Base-by-base conservation (phyloP, 805 yeast genomes). In the Saturnispora sekii region DNA sequence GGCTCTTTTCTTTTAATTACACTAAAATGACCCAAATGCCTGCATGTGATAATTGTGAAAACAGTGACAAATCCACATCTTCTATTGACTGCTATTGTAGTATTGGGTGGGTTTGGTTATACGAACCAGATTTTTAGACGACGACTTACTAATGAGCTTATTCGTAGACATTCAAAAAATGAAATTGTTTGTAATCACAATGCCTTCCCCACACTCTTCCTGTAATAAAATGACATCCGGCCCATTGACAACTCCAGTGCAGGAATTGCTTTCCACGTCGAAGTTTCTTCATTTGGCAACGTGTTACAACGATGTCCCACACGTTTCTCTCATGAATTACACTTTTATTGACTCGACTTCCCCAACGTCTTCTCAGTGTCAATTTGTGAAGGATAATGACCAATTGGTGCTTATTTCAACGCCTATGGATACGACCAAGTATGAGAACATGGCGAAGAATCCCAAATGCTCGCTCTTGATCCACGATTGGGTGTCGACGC, bases 301-400 rank as follows among this genome's bases (percentile, higher is more conserved):
- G 2, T 76, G 87, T 48, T 67, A 61, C 9, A 49, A 61, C 8
- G 73, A 84, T 37, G 62, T 77, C 38, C 97, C 97, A 5, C 93
- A 89, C 49, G 95, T 88, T 3, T 76, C 93, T 15, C 70, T 90
- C 51, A 90, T 90, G 97, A 90, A 86, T 64, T 90, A 85, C 63
- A 79, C 89, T 4, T 85, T 79, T 59, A 63, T 81, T 16, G 67
- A 70, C 5, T 59, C 71, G 5, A 56, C 59, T 14, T 62, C 66
- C 21, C 56, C 67, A 21, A 21, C 26, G 8, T 21, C 26, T 0
- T 39, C 46, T 9, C 21, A 15, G 11, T 36, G 42, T 35, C 17
- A 44, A 8, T 26, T 43, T 11, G 38, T 70, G 51, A 51, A 35
- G 44, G 32, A 29, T 6, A 31, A 41, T 3, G 29, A 51, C 11